These are phyloP conservation scores for Boeremia lycopersici DNA, from an alignment of 2,329 filamentous ascomycete species.

Conservation along the genomic window DNA sequence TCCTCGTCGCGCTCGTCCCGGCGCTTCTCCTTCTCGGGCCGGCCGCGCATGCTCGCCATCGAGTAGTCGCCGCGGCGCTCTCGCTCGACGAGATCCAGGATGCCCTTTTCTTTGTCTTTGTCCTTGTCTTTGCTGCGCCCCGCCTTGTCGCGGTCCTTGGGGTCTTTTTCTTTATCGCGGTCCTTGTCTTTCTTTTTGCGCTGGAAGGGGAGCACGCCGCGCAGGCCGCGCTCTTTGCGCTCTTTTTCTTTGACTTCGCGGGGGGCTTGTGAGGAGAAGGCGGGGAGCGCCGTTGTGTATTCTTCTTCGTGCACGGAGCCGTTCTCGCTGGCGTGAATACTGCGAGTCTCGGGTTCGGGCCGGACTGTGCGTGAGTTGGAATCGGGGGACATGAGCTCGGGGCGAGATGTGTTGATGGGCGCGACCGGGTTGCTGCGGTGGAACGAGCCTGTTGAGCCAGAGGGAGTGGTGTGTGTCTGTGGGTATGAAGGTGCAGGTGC, in stretches of 20 bases:
- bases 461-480: slow-evolving; percentile 34
- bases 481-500: slow-evolving; percentile 39
- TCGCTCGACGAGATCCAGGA: slow-evolving; percentile 12
- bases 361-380: slow-evolving; percentile 33
- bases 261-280: slow-evolving; percentile 40
- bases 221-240: slow-evolving; percentile 48
- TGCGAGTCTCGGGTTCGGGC: slow-evolving; percentile 29
- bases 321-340: slow-evolving; percentile 42
- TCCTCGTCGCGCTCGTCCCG: slow-evolving; percentile 34
- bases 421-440: slow-evolving; percentile 16
- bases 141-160: slow-evolving; percentile 14
- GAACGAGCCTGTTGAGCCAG: slow-evolving; percentile 29
- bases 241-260: slow-evolving; percentile 44
- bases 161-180: slow-evolving; percentile 18
- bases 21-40: slow-evolving; percentile 22
- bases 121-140: slow-evolving; percentile 20
- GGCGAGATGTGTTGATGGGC: slow-evolving; percentile 33
- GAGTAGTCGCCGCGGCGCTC: slow-evolving; percentile 14
- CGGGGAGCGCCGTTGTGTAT: slow-evolving; percentile 46
- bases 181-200: slow-evolving; percentile 44
- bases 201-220: slow-evolving; percentile 46
- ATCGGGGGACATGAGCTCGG: slow-evolving; percentile 26
- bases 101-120: slow-evolving; percentile 26
- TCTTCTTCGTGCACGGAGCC: slow-evolving; percentile 47
- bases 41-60: slow-evolving; percentile 15